Conservation (phyloP, 2,329 filamentous ascomycete genomes). For the Plenodomus biglobosus region DNA sequence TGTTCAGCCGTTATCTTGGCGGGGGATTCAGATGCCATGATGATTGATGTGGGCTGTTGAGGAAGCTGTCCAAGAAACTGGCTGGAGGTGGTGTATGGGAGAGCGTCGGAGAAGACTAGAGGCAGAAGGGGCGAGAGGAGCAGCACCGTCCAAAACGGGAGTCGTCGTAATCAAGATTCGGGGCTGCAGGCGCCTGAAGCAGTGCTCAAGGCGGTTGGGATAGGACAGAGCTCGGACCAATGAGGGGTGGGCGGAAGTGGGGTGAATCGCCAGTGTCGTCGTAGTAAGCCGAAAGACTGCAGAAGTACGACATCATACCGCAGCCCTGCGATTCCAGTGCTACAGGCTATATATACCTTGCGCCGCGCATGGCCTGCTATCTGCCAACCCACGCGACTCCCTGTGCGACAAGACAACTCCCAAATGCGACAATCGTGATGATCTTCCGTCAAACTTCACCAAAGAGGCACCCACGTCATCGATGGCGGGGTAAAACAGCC, state of each 20-base stretch:
- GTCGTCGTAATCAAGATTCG: conserved; percentile 12
- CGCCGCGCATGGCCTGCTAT: conserved; percentile 9
- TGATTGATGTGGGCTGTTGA: neutral
- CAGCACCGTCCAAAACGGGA: neutral
- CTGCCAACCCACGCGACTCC: conserved; percentile 5
- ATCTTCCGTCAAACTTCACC: conserved; percentile 8
- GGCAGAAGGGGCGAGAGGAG: neutral
- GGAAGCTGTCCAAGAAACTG: neutral
- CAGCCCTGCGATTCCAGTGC: conserved; percentile 3
- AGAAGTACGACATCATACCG: conserved; percentile 15
- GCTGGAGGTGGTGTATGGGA: neutral
- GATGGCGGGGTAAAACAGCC: conserved; percentile 24
- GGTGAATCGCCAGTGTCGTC: no score
- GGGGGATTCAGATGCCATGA: conserved; percentile 20
- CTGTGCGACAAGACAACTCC: conserved; percentile 8
- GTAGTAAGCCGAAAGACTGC: no score
- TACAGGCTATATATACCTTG: conserved; percentile 13
- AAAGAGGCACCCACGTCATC: conserved; percentile 12
- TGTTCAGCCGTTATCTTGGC: conserved; percentile 61
- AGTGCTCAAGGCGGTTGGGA: conserved; percentile 4
- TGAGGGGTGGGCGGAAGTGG: conserved; percentile 21
- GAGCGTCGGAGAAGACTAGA: conserved; percentile 3
- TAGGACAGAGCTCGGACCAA: conserved; percentile 33
- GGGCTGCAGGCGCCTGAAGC: conserved; percentile 3
- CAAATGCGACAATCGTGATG: conserved; percentile 22